Conservation (phyloP, 768 basidiomycete species). For the Crepidotus variabilis region DNA sequence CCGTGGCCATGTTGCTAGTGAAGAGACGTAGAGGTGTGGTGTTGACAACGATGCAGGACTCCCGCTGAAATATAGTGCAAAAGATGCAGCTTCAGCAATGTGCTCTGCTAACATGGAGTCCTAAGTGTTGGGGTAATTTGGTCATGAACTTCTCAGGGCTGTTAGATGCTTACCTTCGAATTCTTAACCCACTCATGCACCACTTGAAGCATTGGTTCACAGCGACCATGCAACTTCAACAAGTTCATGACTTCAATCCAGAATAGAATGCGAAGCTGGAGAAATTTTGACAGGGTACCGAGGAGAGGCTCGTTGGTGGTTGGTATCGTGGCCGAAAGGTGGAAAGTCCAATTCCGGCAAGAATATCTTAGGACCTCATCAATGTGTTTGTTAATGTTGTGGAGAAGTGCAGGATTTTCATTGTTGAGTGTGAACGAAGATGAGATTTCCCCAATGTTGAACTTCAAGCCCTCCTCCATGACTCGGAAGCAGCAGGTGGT, state of each 20-base stretch:
- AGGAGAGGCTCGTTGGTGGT: constrained; percentile 20
- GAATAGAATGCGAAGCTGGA: constrained; percentile 16
- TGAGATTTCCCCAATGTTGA: constrained; percentile 29
- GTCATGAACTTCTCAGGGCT: not conserved
- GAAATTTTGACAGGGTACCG: constrained; percentile 8
- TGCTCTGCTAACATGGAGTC: not conserved
- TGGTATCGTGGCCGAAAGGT: constrained; percentile 7
- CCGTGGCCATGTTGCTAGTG: constrained; percentile 13
- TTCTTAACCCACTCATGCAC: constrained; percentile 5
- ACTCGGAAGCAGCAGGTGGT: constrained; percentile 18
- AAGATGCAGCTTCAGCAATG: constrained; percentile 16
- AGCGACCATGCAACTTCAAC: constrained; percentile 9
- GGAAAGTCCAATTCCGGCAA: constrained; percentile 5
- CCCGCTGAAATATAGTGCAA: constrained; percentile 12
- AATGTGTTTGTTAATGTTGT: constrained; percentile 17
- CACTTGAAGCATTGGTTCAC: constrained; percentile 13
- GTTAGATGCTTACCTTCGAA: constrained; percentile 2
- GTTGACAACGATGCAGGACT: constrained; percentile 14
- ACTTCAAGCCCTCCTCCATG: constrained; percentile 25
- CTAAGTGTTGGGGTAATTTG: not conserved
- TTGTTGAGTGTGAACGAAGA: constrained; percentile 24
- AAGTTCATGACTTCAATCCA: constrained; percentile 27
- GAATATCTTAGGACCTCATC: constrained; percentile 17
- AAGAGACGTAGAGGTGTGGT: constrained; percentile 23
- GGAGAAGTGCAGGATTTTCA: constrained; percentile 19